phyloP scores from a whole-genome alignment of 805 yeast species.

The Spathaspora arborariae region DNA sequence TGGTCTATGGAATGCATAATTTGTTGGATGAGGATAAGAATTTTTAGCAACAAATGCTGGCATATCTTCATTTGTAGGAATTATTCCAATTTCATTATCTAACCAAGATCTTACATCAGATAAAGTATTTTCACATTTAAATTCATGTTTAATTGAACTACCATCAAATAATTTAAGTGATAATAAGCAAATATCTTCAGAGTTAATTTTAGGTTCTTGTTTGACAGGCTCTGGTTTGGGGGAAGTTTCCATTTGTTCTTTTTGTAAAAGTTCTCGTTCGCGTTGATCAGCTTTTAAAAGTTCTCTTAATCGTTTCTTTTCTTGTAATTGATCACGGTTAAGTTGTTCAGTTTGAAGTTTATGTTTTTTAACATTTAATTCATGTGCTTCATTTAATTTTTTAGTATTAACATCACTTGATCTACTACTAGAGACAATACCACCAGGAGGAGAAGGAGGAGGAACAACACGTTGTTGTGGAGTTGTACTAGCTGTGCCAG shows the following conservation, averaged over 20 bases:
- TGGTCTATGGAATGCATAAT: slow-evolving; percentile 36
- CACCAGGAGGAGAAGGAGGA: background rate
- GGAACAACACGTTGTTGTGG: background rate
- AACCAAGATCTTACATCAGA: slow-evolving; percentile 60
- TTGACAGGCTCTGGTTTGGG: background rate
- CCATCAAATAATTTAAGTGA: slow-evolving; percentile 72
- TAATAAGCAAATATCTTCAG: slow-evolving; percentile 31
- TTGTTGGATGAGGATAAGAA: slow-evolving; percentile 55
- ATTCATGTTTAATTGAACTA: slow-evolving; percentile 47
- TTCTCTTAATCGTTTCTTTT: slow-evolving; percentile 51
- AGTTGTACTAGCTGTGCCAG: too few relatives aligned
- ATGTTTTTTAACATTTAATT: slow-evolving; percentile 8
- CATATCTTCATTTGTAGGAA: slow-evolving; percentile 39
- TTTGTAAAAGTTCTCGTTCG: slow-evolving; percentile 32
- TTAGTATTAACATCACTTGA: background rate
- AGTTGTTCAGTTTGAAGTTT: slow-evolving; percentile 9
- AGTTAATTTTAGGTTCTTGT: background rate
- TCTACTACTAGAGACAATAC: background rate
- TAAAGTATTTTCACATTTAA: slow-evolving; percentile 44
- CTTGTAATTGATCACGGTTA: slow-evolving; percentile 45
- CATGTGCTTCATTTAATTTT: slow-evolving; percentile 1
- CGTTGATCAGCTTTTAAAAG: slow-evolving; percentile 51
- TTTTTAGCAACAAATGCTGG: slow-evolving; percentile 48
- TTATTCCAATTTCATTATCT: slow-evolving; percentile 34
- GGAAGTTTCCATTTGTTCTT: slow-evolving; percentile 7